Conservation (phyloP, 805 yeast species). For the Barnettozyma salicaria region DNA sequence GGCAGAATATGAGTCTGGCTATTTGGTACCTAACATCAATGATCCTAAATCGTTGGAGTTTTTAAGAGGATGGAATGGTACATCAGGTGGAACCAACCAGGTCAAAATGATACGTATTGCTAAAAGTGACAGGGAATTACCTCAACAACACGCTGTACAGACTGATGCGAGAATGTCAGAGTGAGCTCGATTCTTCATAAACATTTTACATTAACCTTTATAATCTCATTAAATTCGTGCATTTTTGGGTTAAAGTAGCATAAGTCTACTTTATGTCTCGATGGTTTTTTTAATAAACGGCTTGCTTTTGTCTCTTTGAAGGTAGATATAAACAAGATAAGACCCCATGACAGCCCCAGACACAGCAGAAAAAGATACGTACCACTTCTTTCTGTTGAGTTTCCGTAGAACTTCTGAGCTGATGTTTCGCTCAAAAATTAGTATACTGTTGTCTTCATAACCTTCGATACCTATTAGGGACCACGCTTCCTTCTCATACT, state of each 20-base stretch:
- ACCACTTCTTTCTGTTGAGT: conserved; percentile 6
- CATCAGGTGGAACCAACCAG: conserved; percentile 67
- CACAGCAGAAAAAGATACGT: conserved; percentile 1
- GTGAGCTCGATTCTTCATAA: neutral
- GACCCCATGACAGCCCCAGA: neutral
- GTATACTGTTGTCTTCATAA: conserved; percentile 26
- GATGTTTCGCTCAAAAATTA: conserved; percentile 36
- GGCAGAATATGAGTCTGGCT: conserved; percentile 63
- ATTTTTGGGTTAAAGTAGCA: too few relatives aligned
- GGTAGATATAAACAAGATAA: neutral
- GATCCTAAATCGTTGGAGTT: conserved; percentile 51
- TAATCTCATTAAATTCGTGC: neutral
- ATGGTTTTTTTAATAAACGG: conserved; percentile 8
- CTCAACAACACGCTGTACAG: conserved; percentile 1
- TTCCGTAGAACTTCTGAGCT: conserved; percentile 10
- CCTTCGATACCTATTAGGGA: conserved; percentile 48
- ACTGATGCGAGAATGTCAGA: conserved; percentile 14
- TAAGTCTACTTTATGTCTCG: too few relatives aligned
- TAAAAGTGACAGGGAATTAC: conserved; percentile 15
- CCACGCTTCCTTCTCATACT: conserved; percentile 36
- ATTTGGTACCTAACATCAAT: conserved; percentile 64
- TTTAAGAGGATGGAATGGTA: conserved; percentile 75
- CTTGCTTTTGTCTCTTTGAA: conserved; percentile 2
- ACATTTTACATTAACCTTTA: too few relatives aligned
- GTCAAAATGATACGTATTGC: conserved; percentile 37